phyloP scores from a whole-genome alignment of 192 early-diverging fungal species.

The Chytriomyces sp. region DNA sequence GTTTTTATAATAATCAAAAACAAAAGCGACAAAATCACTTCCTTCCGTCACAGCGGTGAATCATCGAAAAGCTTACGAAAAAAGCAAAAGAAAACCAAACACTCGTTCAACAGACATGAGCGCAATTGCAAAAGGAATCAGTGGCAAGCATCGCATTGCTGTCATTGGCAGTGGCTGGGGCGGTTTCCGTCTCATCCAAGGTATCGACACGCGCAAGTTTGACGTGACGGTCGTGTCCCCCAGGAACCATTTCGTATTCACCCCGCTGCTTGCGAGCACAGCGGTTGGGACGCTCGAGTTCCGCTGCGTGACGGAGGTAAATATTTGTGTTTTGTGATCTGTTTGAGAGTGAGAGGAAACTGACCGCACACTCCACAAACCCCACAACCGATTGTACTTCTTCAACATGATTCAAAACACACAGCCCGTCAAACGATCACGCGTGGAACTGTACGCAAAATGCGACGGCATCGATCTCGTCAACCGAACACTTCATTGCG shows the following conservation, averaged over 20 bases:
- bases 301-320: conserved; percentile 76
- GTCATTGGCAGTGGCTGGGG: conserved; percentile 54
- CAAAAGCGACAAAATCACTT: too few species aligned
- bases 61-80: not conserved
- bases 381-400: too few species aligned
- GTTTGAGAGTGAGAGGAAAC: too few species aligned
- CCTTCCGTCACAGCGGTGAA: too few species aligned
- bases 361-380: too few species aligned
- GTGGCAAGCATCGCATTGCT: conserved; percentile 9
- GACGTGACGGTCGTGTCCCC: conserved; percentile 81
- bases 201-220: conserved; percentile 68
- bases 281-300: conserved; percentile 84
- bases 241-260: conserved; percentile 86
- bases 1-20: too few species aligned
- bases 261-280: conserved; percentile 75
- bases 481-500: conserved; percentile 36
- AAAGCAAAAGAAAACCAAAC: not conserved
- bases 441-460: conserved; percentile 65
- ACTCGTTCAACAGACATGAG: not conserved
- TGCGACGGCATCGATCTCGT: conserved; percentile 58
- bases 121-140: not conserved
- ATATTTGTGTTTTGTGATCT: conserved; percentile 43
- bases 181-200: conserved; percentile 74
- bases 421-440: conserved; percentile 19
- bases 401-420: too few species aligned